phyloP scores from a whole-genome alignment of 1,284 basidiomycete species.

The Phylloboletellus chloephorus region DNA sequence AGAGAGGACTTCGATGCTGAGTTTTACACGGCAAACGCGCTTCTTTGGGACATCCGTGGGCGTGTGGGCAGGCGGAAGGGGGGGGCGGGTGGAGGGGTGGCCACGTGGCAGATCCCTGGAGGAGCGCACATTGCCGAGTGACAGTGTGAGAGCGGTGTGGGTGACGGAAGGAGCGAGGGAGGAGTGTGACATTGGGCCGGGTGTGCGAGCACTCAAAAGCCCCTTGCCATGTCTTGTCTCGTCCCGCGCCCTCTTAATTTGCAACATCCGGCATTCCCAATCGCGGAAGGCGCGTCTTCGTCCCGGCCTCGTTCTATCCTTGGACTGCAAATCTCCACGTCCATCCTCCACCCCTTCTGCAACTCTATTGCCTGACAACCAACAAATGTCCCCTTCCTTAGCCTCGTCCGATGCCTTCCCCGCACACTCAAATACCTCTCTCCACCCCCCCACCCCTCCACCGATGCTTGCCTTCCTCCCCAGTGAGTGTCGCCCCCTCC shows the following conservation, averaged over 20 bases:
- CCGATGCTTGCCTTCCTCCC: slow-evolving; percentile 6
- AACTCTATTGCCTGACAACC: slow-evolving; percentile 31
- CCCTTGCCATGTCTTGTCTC: slow-evolving; percentile 19
- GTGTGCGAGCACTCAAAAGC: slow-evolving; percentile 26
- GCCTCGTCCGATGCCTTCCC: slow-evolving; percentile 6
- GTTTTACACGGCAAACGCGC: not conserved
- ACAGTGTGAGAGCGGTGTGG: slow-evolving; percentile 29
- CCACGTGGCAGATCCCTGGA: slow-evolving; percentile 28
- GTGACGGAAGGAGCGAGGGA: slow-evolving; percentile 25
- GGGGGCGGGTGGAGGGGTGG: not conserved
- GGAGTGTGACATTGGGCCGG: slow-evolving; percentile 4
- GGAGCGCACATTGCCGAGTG: too few species aligned
- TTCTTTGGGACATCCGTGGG: slow-evolving; percentile 16
- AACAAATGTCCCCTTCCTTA: slow-evolving; percentile 32
- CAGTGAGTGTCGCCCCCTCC: slow-evolving; percentile 23
- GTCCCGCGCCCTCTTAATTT: slow-evolving; percentile 18
- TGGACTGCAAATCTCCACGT: slow-evolving; percentile 29
- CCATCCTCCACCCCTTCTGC: slow-evolving; percentile 15
- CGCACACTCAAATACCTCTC: slow-evolving; percentile 27
- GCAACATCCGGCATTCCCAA: slow-evolving; percentile 19
- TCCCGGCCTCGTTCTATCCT: slow-evolving; percentile 20
- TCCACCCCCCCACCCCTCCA: not conserved
- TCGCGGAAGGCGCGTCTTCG: slow-evolving; percentile 13
- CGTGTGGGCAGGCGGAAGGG: too few species aligned
- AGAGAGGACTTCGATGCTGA: slow-evolving; percentile 16